A percentile compares a stretch with the other conserved stretches of the same genome.
phyloP scores from a whole-genome alignment of 1,284 basidiomycete species.

The Heliocybe sulcata region DNA sequence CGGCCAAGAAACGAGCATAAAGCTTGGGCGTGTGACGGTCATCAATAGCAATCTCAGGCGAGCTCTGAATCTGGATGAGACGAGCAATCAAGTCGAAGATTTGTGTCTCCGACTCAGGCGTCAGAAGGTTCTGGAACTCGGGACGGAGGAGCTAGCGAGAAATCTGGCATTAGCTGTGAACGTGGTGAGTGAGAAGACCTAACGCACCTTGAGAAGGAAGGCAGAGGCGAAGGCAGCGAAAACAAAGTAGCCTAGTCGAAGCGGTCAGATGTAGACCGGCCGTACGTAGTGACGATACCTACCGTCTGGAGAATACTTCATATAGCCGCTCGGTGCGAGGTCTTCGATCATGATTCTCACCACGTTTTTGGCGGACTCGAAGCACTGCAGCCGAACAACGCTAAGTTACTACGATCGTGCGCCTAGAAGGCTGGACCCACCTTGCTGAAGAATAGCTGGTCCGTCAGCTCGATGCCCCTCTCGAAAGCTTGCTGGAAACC shows the following conservation, averaged over 20 bases:
- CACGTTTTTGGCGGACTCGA: slow-evolving; percentile 63
- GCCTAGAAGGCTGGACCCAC: slow-evolving; percentile 25
- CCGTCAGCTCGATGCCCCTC: slow-evolving; percentile 54
- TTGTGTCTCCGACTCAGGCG: slow-evolving; percentile 54
- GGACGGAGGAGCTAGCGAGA: slow-evolving; percentile 64
- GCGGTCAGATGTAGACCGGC: not conserved
- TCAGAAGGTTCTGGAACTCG: slow-evolving; percentile 57
- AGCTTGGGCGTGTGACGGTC: slow-evolving; percentile 76
- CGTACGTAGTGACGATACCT: slow-evolving; percentile 11
- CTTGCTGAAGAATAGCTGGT: slow-evolving; percentile 63
- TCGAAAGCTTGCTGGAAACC: slow-evolving; percentile 78
- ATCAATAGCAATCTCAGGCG: slow-evolving; percentile 73
- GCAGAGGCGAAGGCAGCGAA: slow-evolving; percentile 83
- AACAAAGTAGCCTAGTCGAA: slow-evolving; percentile 61
- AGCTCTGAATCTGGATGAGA: slow-evolving; percentile 65
- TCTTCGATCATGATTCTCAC: slow-evolving; percentile 58
- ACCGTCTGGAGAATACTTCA: slow-evolving; percentile 81
- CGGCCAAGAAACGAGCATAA: slow-evolving; percentile 72
- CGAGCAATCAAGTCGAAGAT: slow-evolving; percentile 67
- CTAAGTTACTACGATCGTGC: not conserved
- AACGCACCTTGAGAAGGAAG: slow-evolving; percentile 70
- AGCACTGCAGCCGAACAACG: slow-evolving; percentile 38
- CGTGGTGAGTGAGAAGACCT: not conserved
- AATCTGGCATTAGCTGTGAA: not conserved
- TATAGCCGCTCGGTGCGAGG: slow-evolving; percentile 66